A percentile compares a stretch with the other conserved stretches of the same genome.
These are phyloP conservation scores for Candida sp. DNA, from an alignment of 1,139 yeast genomes.

Conservation along the genomic window DNA sequence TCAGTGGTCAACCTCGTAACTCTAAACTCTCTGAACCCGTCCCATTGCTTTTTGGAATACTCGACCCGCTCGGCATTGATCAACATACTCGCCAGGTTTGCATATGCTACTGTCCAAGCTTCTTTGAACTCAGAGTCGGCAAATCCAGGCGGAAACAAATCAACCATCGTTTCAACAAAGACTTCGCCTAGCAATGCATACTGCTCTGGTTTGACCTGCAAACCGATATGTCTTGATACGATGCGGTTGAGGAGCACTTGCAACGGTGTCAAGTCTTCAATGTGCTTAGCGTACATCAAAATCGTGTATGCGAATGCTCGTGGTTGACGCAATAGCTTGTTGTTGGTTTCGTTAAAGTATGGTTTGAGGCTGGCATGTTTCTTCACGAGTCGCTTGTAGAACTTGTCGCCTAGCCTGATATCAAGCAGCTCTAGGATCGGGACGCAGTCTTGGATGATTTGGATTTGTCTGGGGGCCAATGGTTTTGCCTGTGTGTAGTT, in stretches of 20 bases:
- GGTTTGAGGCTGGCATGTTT: slow-evolving; percentile 59
- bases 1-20: slow-evolving; percentile 50
- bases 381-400: slow-evolving; percentile 60
- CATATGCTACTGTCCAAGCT: slow-evolving; percentile 72
- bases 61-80: slow-evolving; percentile 56
- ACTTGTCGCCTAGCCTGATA: slow-evolving; percentile 53
- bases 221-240: slow-evolving; percentile 68
- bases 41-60: slow-evolving; percentile 56
- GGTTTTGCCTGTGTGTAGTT: slow-evolving; percentile 16
- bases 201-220: slow-evolving; percentile 64
- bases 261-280: slow-evolving; percentile 60
- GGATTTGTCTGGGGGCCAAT: slow-evolving; percentile 32
- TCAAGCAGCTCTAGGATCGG: slow-evolving; percentile 65
- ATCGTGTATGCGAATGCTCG: slow-evolving; percentile 66
- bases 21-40: slow-evolving; percentile 56
- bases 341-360: slow-evolving; percentile 65
- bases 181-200: slow-evolving; percentile 67
- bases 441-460: slow-evolving; percentile 56
- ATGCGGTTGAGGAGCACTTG: slow-evolving; percentile 60
- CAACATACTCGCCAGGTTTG: slow-evolving; percentile 62
- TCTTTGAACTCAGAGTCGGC: slow-evolving; percentile 60
- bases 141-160: slow-evolving; percentile 56
- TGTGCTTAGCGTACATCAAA: slow-evolving; percentile 64
- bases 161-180: slow-evolving; percentile 55
- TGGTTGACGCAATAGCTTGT: slow-evolving; percentile 60